These are phyloP conservation scores for Suillus discolor DNA, from an alignment of 768 basidiomycete genomes.

Conservation along the genomic window DNA sequence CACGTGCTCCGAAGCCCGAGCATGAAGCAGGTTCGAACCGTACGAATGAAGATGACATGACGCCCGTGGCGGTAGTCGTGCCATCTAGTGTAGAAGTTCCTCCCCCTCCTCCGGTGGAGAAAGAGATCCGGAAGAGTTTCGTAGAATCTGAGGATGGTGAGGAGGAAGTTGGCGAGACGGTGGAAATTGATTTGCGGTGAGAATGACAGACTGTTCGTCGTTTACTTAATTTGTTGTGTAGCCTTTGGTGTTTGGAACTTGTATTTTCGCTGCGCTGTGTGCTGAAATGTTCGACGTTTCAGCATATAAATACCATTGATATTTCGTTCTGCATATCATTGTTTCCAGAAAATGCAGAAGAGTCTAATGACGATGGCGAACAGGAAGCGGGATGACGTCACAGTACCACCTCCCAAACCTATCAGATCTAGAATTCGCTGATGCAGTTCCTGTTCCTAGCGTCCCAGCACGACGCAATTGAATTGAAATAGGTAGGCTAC, in stretches of 20 bases:
- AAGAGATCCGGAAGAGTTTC: constrained; percentile 52
- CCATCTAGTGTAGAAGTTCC: constrained; percentile 76
- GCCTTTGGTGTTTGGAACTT: neutral
- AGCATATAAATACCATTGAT: neutral
- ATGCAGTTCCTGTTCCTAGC: no score
- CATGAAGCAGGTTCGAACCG: constrained; percentile 10
- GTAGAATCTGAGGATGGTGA: constrained; percentile 59
- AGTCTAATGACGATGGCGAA: no score
- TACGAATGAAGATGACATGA: constrained; percentile 15
- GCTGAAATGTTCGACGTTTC: neutral
- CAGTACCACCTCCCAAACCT: no score
- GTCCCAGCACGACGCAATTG: no score
- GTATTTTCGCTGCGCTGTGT: neutral
- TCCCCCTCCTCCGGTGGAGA: constrained; percentile 77
- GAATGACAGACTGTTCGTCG: neutral
- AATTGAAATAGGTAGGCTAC: no score
- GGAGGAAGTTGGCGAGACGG: constrained; percentile 80
- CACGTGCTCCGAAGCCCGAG: constrained; percentile 14
- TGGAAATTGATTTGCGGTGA: constrained; percentile 63
- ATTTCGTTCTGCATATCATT: neutral
- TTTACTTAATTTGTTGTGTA: neutral
- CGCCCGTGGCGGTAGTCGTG: constrained; percentile 43
- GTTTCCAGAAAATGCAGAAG: neutral
- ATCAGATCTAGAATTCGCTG: no score
- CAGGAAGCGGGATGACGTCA: no score